A percentile compares a stretch with the other conserved stretches of the same genome.
Conservation (phyloP, 164 flowering plant genomes). For the Echeveria elegans region DNA sequence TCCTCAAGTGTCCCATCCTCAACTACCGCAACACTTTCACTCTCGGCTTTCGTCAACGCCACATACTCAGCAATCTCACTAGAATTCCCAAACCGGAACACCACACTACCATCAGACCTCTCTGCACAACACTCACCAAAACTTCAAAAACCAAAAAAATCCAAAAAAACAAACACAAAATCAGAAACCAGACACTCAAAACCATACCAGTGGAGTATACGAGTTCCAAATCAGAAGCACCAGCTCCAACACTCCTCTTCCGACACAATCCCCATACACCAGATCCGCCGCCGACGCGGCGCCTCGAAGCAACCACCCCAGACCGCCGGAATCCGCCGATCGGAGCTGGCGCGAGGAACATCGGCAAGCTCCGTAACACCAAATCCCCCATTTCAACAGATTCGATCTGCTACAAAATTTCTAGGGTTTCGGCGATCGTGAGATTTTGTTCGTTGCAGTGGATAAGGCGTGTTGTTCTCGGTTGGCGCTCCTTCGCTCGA, state of each 20-base stretch:
- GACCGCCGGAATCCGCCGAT: background rate
- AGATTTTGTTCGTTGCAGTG: background rate
- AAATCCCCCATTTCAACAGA: background rate
- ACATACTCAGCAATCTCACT: background rate
- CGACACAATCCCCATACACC: background rate
- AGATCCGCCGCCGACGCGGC: background rate
- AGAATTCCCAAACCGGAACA: slow-evolving; percentile 3
- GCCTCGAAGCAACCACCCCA: background rate
- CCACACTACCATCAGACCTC: slow-evolving; percentile 3
- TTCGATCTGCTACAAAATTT: background rate
- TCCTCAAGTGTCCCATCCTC: background rate
- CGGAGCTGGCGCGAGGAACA: background rate
- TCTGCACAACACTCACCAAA: background rate
- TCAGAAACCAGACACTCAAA: background rate
- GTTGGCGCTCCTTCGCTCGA: background rate
- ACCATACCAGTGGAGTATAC: background rate
- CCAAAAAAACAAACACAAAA: background rate
- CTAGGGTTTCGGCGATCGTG: slow-evolving; percentile 2
- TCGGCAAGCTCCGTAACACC: background rate
- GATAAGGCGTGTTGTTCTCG: background rate
- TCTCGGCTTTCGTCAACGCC: background rate
- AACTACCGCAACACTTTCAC: background rate
- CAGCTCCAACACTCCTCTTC: background rate
- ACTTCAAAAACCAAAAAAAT: background rate
- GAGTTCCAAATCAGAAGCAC: background rate